Evolutionary conservation across 192 early-diverging fungal genomes (phyloP), one percentile per base, ranked within the genome.

Genomic region (Lunasporangiospora selenospora): DNA sequence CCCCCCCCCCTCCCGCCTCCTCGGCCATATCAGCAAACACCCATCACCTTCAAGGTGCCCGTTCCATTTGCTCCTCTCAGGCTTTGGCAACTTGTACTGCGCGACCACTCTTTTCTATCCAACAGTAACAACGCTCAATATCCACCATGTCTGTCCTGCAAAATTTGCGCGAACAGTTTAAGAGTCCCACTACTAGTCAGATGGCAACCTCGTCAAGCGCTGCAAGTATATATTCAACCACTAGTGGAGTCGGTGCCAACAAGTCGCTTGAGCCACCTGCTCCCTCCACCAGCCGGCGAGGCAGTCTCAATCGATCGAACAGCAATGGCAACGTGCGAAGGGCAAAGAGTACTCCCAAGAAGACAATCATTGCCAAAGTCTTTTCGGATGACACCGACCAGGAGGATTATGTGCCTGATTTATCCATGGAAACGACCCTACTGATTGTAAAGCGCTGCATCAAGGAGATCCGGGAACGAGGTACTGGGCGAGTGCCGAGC

Each of bases 401-500:
- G 1, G 24, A 67, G n/a, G 49, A 53, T 2, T 3, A 23, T 1
- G 26, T 53, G 23, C 41, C 60, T 3, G 69, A 73, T 34, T 29
- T 73, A n/a, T 73, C 69, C 0, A 73, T 73, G 69, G 69, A 73
- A 33, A 53, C 63, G 41, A 63, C 69, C 6, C 23, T 63, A 15
- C 21, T 73, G n/a, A 56, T 73, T 13, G 61, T 63, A 6, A 73
- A 63, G 37, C 69, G 69, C 15, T 73, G 69, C 43, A 46, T 63
- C 30, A 73, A 73, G 52, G 69, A 73, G 27, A 73, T 73, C 19
- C 69, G 69, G 45, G 69, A 73, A 37, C 18, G 69, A 73, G 69
- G 69, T 42, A 63, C n/a, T n/a, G n/a, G n/a, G n/a, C n/a, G n/a
- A n/a, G n/a, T n/a, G n/a, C n/a, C n/a, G n/a, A n/a, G n/a, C n/a